Percentiles rank a stretch among this genome's conserved stretches.
Conservation (phyloP, 805 yeast genomes). For the Cyberlindnera amylophila region DNA sequence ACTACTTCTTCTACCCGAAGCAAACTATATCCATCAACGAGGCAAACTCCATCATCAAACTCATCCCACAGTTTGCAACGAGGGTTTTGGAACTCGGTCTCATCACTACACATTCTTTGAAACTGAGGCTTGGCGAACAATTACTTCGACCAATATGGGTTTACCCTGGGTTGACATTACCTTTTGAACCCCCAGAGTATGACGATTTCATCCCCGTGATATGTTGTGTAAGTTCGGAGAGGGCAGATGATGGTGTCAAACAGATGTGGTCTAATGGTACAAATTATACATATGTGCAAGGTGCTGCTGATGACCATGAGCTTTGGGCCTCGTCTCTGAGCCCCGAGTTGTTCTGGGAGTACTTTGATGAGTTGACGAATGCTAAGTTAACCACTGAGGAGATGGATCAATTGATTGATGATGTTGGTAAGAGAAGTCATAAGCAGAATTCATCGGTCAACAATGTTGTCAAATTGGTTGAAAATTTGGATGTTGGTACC, state of each 20-base stretch:
- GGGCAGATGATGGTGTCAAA: conserved; percentile 55
- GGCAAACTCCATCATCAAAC: conserved; percentile 41
- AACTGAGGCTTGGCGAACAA: conserved; percentile 33
- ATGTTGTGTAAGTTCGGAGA: conserved; percentile 59
- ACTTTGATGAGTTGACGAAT: conserved; percentile 30
- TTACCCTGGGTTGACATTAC: conserved; percentile 47
- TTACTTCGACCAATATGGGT: conserved; percentile 69
- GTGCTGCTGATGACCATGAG: conserved; percentile 95
- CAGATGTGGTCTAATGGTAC: conserved; percentile 33
- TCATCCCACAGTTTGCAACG: conserved; percentile 46
- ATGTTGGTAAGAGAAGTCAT: neutral
- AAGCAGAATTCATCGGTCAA: neutral
- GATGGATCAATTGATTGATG: conserved; percentile 17
- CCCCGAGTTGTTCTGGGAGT: conserved; percentile 56
- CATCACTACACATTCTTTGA: conserved; percentile 33
- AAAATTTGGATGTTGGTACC: conserved; percentile 25
- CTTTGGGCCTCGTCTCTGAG: conserved; percentile 64
- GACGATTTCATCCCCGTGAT: conserved; percentile 40
- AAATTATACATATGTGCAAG: conserved; percentile 69
- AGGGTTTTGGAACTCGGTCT: conserved; percentile 40
- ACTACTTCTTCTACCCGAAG: conserved; percentile 46
- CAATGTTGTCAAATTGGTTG: conserved; percentile 17
- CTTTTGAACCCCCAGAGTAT: conserved; percentile 30
- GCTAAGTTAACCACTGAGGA: conserved; percentile 29
- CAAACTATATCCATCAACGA: conserved; percentile 57